phyloP scores from a whole-genome alignment of 78 protist species.

The Tieghemostelium lacteum region DNA sequence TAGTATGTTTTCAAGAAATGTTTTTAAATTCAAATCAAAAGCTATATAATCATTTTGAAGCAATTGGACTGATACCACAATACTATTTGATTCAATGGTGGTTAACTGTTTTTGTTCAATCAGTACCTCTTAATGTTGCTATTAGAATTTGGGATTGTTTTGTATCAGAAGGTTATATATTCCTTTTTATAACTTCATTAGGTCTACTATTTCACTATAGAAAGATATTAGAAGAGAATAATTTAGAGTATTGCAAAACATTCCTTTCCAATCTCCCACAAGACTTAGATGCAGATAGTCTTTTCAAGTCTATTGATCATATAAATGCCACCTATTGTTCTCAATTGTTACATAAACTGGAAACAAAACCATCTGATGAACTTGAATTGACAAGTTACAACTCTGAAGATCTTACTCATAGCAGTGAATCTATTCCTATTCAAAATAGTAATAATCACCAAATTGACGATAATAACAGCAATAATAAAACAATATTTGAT shows the following conservation, averaged over 20 bases:
- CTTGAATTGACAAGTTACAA: too few relatives aligned
- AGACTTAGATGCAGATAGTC: slow-evolving; percentile 6
- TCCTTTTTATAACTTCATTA: slow-evolving; percentile 65
- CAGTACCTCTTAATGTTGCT: slow-evolving; percentile 30
- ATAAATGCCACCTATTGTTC: slow-evolving; percentile 24
- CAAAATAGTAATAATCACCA: too few relatives aligned
- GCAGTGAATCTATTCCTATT: too few relatives aligned
- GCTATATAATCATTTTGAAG: slow-evolving; percentile 37
- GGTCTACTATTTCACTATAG: slow-evolving; percentile 36
- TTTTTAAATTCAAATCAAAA: slow-evolving; percentile 4
- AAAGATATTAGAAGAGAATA: slow-evolving; percentile 26
- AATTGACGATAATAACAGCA: too few relatives aligned
- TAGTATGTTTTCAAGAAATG: slow-evolving; percentile 46
- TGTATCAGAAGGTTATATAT: slow-evolving; percentile 73
- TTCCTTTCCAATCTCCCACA: slow-evolving; percentile 17
- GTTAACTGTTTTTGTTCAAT: slow-evolving; percentile 62
- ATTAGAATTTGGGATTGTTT: slow-evolving; percentile 76
- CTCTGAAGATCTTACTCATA: too few relatives aligned
- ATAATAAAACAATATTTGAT: too few relatives aligned
- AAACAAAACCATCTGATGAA: background rate
- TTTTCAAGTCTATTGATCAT: slow-evolving; percentile 34
- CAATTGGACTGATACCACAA: slow-evolving; percentile 14
- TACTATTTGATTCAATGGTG: slow-evolving; percentile 78
- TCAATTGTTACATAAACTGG: background rate
- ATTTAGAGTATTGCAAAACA: slow-evolving; percentile 38